phyloP scores from a whole-genome alignment of 352 stramenopile species.

The Pythium monospermum region DNA sequence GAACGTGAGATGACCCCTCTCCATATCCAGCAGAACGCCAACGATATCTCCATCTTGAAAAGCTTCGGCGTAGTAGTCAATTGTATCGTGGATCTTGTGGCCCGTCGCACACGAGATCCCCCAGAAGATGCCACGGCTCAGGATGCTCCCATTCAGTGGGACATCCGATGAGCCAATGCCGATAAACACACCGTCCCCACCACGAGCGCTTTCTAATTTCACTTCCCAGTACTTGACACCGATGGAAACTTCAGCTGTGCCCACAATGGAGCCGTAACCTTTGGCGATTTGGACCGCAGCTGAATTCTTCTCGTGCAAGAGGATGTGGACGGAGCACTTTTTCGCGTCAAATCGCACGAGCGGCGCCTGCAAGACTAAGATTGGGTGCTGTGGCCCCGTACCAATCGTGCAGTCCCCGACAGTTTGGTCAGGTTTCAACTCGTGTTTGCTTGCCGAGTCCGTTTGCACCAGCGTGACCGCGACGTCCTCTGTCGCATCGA shows the following conservation, averaged over 20 bases:
- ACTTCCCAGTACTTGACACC: conserved; percentile 86
- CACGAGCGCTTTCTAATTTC: conserved; percentile 38
- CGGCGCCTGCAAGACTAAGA: conserved; percentile 65
- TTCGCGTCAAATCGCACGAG: conserved; percentile 58
- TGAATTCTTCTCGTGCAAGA: conserved; percentile 51
- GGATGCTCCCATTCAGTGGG: conserved; percentile 48
- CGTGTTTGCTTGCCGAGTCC: conserved; percentile 65
- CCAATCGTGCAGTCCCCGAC: conserved; percentile 68
- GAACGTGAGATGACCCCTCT: conserved; percentile 66
- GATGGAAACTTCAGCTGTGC: conserved; percentile 45
- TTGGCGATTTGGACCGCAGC: conserved; percentile 52
- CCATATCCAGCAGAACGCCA: conserved; percentile 71
- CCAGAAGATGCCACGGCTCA: conserved; percentile 67
- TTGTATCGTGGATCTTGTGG: conserved; percentile 71
- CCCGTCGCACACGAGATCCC: conserved; percentile 66
- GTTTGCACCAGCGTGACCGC: conserved; percentile 68
- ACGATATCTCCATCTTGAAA: conserved; percentile 73
- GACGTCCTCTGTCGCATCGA: conserved; percentile 47
- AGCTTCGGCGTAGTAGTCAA: conserved; percentile 70
- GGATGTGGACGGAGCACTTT: conserved; percentile 50
- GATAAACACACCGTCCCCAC: conserved; percentile 69
- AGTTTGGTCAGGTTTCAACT: conserved; percentile 47
- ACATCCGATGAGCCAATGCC: conserved; percentile 52
- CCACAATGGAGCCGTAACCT: conserved; percentile 58
- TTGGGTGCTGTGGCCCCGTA: conserved; percentile 50